Percentiles rank a stretch among this genome's conserved stretches.
phyloP scores from a whole-genome alignment of 2,329 filamentous ascomycete species.

The Fusarium sp. region DNA sequence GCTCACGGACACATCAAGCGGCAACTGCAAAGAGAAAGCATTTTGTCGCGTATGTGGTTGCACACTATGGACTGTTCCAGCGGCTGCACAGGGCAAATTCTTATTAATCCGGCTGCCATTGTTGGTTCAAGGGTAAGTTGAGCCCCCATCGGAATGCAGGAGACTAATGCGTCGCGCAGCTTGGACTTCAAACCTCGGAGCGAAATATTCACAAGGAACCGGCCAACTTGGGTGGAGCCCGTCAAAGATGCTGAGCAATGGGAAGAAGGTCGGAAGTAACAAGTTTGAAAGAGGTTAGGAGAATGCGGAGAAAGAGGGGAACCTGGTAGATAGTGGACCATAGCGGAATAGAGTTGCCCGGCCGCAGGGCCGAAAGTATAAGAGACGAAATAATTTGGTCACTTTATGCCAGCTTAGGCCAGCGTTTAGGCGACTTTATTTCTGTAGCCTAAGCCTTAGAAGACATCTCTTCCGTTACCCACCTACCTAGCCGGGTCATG shows the following conservation, averaged over 20 bases:
- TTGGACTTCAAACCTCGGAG: conserved; percentile 34
- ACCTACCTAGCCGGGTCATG: no score
- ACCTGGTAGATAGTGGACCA: conserved; percentile 12
- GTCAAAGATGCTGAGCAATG: conserved; percentile 41
- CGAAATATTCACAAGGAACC: conserved; percentile 47
- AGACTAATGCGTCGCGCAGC: conserved; percentile 10
- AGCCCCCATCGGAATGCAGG: background rate
- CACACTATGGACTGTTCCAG: conserved; percentile 46
- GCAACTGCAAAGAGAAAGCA: conserved; percentile 41
- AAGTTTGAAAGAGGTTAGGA: background rate
- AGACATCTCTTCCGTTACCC: no score
- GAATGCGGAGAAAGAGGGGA: conserved; percentile 17
- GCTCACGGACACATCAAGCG: conserved; percentile 43
- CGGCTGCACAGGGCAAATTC: conserved; percentile 39
- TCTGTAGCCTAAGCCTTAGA: no score
- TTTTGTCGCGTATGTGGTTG: conserved; percentile 45
- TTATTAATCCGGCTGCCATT: conserved; percentile 42
- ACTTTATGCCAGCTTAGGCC: no score
- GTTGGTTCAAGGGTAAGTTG: conserved; percentile 42
- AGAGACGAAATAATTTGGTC: no score
- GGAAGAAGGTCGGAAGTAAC: conserved; percentile 44
- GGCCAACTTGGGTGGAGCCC: conserved; percentile 42
- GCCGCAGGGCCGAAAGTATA: no score
- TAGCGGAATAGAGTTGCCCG: background rate
- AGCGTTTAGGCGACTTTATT: no score